Evolutionary conservation across 257 asterid genomes (phyloP).

Genomic region (Solanum chiquidenum): DNA sequence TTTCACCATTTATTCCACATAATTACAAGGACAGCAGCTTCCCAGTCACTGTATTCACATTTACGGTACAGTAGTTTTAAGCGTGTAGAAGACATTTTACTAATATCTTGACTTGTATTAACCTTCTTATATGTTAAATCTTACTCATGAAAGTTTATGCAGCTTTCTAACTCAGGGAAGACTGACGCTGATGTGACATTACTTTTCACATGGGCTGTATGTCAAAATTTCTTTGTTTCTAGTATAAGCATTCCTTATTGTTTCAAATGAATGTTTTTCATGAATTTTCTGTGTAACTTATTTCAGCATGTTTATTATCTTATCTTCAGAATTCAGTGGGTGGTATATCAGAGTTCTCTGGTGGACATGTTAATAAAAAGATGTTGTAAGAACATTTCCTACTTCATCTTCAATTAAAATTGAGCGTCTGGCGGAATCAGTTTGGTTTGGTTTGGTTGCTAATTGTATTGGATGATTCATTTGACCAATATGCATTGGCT

Average conservation of each 20-base stretch:
- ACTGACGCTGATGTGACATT: conserved; percentile 62
- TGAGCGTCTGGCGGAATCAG: not conserved
- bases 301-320: not conserved
- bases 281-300: not conserved
- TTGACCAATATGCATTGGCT: not conserved
- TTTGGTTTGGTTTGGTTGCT: not conserved
- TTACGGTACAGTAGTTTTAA: conserved; percentile 59
- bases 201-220: conserved; percentile 94
- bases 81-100: conserved; percentile 1
- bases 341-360: conserved; percentile 85
- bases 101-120: conserved; percentile 9
- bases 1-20: conserved; percentile 85
- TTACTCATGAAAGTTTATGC: conserved; percentile 3
- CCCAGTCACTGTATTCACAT: conserved; percentile 79
- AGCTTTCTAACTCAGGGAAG: conserved; percentile 70
- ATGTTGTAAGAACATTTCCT: not conserved
- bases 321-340: conserved; percentile 80
- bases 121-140: not conserved
- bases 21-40: conserved; percentile 92
- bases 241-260: not conserved
- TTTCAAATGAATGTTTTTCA: not conserved
- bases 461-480: not conserved
- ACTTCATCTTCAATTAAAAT: not conserved
- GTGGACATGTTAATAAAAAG: conserved; percentile 51
- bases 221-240: conserved; percentile 10